Conservation (phyloP, 2,329 filamentous ascomycete species). For the Furcasterigmium furcatum region DNA sequence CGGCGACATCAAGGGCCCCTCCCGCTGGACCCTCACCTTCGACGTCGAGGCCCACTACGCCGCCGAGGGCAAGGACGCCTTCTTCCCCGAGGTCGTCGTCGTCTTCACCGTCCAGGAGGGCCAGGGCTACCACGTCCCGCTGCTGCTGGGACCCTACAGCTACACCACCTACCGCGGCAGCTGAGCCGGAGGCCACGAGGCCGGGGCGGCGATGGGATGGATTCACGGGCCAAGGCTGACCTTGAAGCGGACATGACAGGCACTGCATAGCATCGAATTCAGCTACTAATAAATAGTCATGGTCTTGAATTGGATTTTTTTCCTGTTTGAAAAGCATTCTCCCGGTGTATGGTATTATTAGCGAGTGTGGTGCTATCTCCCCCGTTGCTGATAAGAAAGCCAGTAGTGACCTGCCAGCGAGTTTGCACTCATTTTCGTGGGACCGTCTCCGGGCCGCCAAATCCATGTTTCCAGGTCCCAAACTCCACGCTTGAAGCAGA, state of each 20-base stretch:
- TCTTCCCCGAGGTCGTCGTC: slow-evolving; percentile 58
- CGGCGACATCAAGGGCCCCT: slow-evolving; percentile 35
- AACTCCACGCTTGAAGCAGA: background rate
- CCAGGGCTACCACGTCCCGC: slow-evolving; percentile 76
- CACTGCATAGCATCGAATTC: background rate
- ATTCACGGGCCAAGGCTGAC: background rate
- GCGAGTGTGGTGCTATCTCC: too few species aligned
- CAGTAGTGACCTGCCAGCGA: background rate
- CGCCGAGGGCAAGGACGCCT: slow-evolving; percentile 57
- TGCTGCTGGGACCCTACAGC: slow-evolving; percentile 74
- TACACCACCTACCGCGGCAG: slow-evolving; percentile 82
- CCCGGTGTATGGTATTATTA: too few species aligned
- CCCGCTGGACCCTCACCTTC: slow-evolving; percentile 68
- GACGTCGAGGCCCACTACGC: slow-evolving; percentile 72
- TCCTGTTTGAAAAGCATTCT: too few species aligned
- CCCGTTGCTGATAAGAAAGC: too few species aligned
- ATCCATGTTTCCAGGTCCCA: background rate
- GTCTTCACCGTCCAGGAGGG: slow-evolving; percentile 49
- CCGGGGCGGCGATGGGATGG: too few species aligned
- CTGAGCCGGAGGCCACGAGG: slow-evolving; percentile 30
- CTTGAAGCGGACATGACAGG: too few species aligned
- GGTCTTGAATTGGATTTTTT: background rate
- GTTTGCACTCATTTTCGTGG: background rate
- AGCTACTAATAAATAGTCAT: background rate
- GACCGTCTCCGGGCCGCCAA: background rate